A percentile compares a stretch with the other conserved stretches of the same genome.
phyloP scores from a whole-genome alignment of 1,139 yeast genomes.

The Williopsis jadinii region DNA sequence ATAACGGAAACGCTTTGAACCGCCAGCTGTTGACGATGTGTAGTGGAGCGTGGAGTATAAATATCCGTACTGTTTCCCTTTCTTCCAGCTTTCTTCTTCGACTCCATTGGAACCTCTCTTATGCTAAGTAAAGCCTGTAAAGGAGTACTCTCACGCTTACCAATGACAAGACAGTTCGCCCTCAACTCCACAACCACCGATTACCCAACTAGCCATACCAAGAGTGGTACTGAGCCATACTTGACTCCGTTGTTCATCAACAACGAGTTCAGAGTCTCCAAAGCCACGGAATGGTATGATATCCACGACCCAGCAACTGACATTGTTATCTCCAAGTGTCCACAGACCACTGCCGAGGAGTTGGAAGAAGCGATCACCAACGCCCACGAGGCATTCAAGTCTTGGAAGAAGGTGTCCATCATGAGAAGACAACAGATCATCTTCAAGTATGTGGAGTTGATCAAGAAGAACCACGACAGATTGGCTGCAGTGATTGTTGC shows the following conservation, averaged over 20 bases:
- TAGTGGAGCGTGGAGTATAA: too few species aligned
- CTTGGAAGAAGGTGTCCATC: conserved; percentile 43
- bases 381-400: conserved; percentile 51
- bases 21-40: too few species aligned
- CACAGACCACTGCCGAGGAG: conserved; percentile 63
- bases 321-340: conserved; percentile 56
- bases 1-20: too few species aligned
- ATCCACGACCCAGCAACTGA: conserved; percentile 75
- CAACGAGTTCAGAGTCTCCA: conserved; percentile 50
- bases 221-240: conserved; percentile 3
- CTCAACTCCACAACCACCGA: background rate
- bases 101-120: too few species aligned
- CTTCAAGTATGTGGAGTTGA: conserved; percentile 60
- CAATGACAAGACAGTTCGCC: background rate
- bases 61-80: too few species aligned
- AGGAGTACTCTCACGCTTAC: background rate
- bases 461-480: conserved; percentile 63
- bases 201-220: background rate
- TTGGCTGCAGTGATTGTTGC: conserved; percentile 64
- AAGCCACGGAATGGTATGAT: conserved; percentile 55
- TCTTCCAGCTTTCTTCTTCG: too few species aligned
- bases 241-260: conserved; percentile 35
- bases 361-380: conserved; percentile 48
- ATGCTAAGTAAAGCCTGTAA: too few species aligned
- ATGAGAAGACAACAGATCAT: conserved; percentile 69